Conservation (phyloP, 169 alveolate species). For the Cryptosporidium viatorum region DNA sequence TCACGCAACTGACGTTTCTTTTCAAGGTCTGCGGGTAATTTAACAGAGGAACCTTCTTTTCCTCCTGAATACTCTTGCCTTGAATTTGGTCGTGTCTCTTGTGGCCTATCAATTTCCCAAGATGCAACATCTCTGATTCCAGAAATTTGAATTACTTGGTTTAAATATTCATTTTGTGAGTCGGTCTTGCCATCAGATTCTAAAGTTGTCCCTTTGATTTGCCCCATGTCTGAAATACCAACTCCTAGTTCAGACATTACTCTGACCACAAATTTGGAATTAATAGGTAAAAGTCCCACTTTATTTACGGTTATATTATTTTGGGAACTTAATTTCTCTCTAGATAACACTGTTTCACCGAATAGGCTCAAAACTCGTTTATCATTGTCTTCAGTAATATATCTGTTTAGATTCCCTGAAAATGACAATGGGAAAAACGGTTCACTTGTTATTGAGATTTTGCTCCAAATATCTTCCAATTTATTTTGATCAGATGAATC, state of each 20-base stretch:
- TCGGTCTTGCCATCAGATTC: not conserved
- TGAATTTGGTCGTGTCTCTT: conserved; percentile 70
- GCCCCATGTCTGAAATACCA: conserved; percentile 36
- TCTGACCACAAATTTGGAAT: conserved; percentile 61
- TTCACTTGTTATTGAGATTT: conserved; percentile 1
- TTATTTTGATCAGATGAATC: not conserved
- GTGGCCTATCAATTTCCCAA: conserved; percentile 75
- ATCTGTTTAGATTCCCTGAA: not conserved
- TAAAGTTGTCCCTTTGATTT: conserved; percentile 8
- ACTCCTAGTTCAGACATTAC: conserved; percentile 71
- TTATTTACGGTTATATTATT: not conserved
- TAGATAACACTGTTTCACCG: conserved; percentile 3
- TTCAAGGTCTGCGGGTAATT: conserved; percentile 51
- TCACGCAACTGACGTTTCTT: conserved; percentile 53
- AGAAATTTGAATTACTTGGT: conserved; percentile 38
- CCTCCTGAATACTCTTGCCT: conserved; percentile 35
- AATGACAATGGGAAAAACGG: conserved; percentile 43
- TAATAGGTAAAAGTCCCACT: conserved; percentile 17
- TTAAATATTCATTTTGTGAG: conserved; percentile 3
- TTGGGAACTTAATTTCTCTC: not conserved
- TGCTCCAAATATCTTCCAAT: conserved; percentile 28
- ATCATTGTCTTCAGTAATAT: conserved; percentile 19
- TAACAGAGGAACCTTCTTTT: conserved; percentile 13
- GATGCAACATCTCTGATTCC: conserved; percentile 72
- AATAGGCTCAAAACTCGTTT: conserved; percentile 5